Base-by-base conservation (phyloP, 768 basidiomycete species). In the Tylopilus sp. region DNA sequence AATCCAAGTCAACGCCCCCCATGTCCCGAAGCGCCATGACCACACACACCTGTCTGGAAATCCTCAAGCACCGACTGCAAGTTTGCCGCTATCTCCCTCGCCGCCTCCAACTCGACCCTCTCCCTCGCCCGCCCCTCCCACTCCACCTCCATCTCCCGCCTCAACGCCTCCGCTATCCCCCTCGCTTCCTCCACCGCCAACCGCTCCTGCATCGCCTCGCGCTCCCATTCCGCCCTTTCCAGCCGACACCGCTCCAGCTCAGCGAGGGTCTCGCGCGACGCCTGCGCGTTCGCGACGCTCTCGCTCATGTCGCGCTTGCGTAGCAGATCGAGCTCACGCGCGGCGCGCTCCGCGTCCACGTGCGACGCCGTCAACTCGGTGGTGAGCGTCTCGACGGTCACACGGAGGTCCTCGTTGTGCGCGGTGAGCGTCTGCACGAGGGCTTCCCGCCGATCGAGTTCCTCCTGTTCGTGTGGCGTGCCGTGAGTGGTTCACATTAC, bases 11-110 rank as follows among this genome's bases (percentile, higher is more conserved):
- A 57, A 33, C 36, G 22, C 38, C 36, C 43, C 28, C 33, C 35
- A 5, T 35, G 5, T 20, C 26, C 8, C 26, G 9, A 25, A 15
- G 20, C n/a, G 36, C 40, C n/a, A 22, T 5, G 3, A 18, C 15
- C 41, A 31, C 72, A 43, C 87, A 52, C 59, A 95, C 95, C 87
- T 47, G 84, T 76, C 71, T 98, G 93, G 71, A 98, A 99, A 70
- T 98, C 97, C 63, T 91, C 86, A 60, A 99, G 71, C 4, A 99
- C 97, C 3, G 88, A 86, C 67, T 98, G 91, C 52, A 99, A 67
- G 70, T 98, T 98, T 7, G 70, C 74, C 4, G 85, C 81, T 61
- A 86, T 88, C 71, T 91, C 85, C 55, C 75, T 75, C 58, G 91
- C 90, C 18, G 72, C 67, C 54, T 85, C 84, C 36, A 92, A 73